Percentiles rank a stretch among this genome's conserved stretches.
These are phyloP conservation scores for Phyllosticta capitalensis DNA, from an alignment of 2,329 filamentous ascomycete genomes.

Conservation along the genomic window DNA sequence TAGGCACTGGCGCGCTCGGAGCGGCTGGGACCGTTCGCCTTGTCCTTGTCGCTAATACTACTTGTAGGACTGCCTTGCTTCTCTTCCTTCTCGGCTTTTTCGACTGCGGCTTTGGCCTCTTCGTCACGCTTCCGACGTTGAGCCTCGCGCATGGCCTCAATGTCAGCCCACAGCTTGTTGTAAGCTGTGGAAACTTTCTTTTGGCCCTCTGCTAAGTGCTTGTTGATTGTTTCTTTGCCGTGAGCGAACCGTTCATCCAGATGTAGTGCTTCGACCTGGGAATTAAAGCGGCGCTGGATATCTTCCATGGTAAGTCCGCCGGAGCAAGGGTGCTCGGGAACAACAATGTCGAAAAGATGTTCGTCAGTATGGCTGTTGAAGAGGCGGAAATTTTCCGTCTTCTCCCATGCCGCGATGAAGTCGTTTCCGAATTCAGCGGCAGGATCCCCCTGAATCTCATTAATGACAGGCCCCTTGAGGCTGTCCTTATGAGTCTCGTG, in stretches of 20 bases:
- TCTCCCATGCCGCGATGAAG: conserved; percentile 79
- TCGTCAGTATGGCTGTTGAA: conserved; percentile 67
- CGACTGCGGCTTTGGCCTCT: conserved; percentile 26
- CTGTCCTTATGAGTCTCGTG: conserved; percentile 38
- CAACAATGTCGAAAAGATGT: conserved; percentile 87
- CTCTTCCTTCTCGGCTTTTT: conserved; percentile 5
- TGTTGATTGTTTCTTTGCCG: conserved; percentile 75
- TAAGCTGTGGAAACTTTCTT: conserved; percentile 83
- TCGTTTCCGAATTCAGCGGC: conserved; percentile 72
- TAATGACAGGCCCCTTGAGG: conserved; percentile 50
- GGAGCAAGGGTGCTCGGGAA: conserved; percentile 86
- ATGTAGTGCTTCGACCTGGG: conserved; percentile 84
- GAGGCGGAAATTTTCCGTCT: conserved; percentile 83
- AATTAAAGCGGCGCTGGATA: conserved; percentile 67
- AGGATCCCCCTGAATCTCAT: conserved; percentile 63
- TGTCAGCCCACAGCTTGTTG: conserved; percentile 81
- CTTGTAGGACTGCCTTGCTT: conserved; percentile 1
- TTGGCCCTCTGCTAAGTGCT: conserved; percentile 77
- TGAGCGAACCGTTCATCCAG: conserved; percentile 82
- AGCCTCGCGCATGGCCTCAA: conserved; percentile 69
- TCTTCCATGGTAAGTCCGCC: conserved; percentile 91
- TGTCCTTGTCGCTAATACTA: background rate
- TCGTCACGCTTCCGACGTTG: conserved; percentile 57
- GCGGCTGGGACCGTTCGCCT: background rate
- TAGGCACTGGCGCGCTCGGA: conserved; percentile 48